Conservation (phyloP, 2,329 filamentous ascomycete species). For the Aspergillus sp. region DNA sequence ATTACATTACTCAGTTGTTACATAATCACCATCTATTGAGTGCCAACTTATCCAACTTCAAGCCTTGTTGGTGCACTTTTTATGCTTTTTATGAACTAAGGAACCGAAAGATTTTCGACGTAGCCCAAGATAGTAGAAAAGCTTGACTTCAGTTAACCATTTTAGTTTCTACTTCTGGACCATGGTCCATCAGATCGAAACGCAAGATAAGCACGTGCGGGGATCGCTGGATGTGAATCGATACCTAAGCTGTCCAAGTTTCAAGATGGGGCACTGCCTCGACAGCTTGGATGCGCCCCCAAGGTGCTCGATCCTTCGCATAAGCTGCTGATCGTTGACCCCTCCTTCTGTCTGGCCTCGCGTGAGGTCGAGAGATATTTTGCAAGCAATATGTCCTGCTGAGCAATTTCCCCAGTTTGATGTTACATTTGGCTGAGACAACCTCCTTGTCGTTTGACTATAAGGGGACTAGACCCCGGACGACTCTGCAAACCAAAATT, state of each 20-base stretch:
- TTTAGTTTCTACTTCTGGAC: too few species aligned
- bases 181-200: too few species aligned
- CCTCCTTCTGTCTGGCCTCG: neutral
- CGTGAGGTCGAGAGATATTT: too few species aligned
- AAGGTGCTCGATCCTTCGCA: neutral
- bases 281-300: too few species aligned
- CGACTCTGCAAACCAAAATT: neutral
- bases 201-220: neutral
- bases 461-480: neutral
- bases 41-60: too few species aligned
- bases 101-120: too few species aligned
- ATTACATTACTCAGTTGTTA: neutral
- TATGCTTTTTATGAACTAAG: too few species aligned
- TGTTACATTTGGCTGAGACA: neutral
- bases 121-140: too few species aligned
- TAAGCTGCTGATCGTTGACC: neutral
- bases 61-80: too few species aligned
- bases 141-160: too few species aligned
- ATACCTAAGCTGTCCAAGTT: neutral
- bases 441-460: neutral
- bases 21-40: neutral
- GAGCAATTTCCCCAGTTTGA: neutral
- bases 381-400: neutral
- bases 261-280: too few species aligned
- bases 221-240: neutral